Base-by-base conservation (phyloP, 306 rosid genomes). In the Pyrus communis region DNA sequence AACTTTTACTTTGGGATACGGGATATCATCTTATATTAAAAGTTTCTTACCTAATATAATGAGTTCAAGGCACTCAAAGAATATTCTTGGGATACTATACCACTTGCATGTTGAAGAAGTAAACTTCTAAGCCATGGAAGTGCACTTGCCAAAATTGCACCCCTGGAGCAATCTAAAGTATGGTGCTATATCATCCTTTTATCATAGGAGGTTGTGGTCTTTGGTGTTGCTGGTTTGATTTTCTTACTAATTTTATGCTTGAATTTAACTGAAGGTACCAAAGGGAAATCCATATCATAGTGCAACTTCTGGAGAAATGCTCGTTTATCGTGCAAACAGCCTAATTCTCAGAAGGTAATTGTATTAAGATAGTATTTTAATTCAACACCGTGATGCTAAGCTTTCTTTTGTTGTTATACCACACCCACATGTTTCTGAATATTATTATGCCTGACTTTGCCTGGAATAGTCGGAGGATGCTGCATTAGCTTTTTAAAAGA, bases 281-380 rank as follows among this genome's bases (percentile, higher is more conserved):
- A 95, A 89, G 87, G 99, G 99, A 87, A 95, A 95, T 82, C 99
- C 99, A 60, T 90, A 92, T 81, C 99, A 95, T 64, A 95, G 97
- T 87, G 97, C 99, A 73, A 95, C 97, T 76, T 95, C 99, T 11
- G 97, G 99, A 84, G 99, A 95, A 90, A 88, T 86, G 92, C 87
- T 92, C 66, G 74, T 90, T 83, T 91, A 91, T 70, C 87, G 93
- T 70, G 97, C 99, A 45, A 88, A 95, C 78, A 86, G 96, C 84
- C 83, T 86, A 67, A 78, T 89, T 83, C 97, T 92, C 33, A 87
- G 84, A 82, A 86, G 87, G 99, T 93, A 74, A 79, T 51, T 17
- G 43, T 76, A 30, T 12, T 51, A 15, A 15, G 64, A 63, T 42
- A 57, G 27, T 35, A 38, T 74, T 55, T 43, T 23, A 11, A 61